A percentile compares a stretch with the other conserved stretches of the same genome.
Conservation (phyloP, 2,329 filamentous ascomycete species). For the Parascedosporium putredinis region DNA sequence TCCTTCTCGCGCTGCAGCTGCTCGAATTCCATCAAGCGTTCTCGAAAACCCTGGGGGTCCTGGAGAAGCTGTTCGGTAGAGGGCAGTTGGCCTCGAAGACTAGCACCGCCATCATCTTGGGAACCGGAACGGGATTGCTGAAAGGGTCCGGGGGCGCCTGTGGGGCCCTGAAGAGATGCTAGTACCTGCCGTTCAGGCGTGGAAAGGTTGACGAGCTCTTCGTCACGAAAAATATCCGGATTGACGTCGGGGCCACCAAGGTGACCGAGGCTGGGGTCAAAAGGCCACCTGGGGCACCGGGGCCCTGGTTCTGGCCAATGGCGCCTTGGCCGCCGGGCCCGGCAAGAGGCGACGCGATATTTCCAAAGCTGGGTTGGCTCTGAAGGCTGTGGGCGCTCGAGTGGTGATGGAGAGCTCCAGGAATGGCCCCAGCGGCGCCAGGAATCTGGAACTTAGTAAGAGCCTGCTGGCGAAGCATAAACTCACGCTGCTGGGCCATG, state of each 20-base stretch:
- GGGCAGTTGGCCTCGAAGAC: constrained; percentile 29
- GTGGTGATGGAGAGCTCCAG: constrained; percentile 65
- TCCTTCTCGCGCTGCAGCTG: constrained; percentile 66
- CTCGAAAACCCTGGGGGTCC: constrained; percentile 51
- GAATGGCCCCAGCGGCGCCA: constrained; percentile 15
- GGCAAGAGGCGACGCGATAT: constrained; percentile 76
- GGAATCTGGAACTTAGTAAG: constrained; percentile 62
- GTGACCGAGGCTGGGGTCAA: constrained; percentile 4
- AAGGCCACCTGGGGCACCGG: neutral
- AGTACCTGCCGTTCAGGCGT: constrained; percentile 43
- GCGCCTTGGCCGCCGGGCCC: constrained; percentile 24
- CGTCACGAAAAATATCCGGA: constrained; percentile 52
- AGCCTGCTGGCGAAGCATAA: constrained; percentile 69
- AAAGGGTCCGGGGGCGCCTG: neutral
- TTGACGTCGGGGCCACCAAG: constrained; percentile 17
- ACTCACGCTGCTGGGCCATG: constrained; percentile 92
- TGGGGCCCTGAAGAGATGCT: constrained; percentile 27
- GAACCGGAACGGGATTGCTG: constrained; percentile 1
- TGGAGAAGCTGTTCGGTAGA: constrained; percentile 37
- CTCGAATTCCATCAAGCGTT: constrained; percentile 76
- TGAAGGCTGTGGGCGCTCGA: constrained; percentile 92
- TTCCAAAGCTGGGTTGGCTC: constrained; percentile 93
- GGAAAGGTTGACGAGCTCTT: constrained; percentile 61
- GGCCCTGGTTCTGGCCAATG: constrained; percentile 2
- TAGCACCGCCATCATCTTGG: neutral